phyloP scores from a whole-genome alignment of 257 asterid genomes.

The Solanum pennellii region DNA sequence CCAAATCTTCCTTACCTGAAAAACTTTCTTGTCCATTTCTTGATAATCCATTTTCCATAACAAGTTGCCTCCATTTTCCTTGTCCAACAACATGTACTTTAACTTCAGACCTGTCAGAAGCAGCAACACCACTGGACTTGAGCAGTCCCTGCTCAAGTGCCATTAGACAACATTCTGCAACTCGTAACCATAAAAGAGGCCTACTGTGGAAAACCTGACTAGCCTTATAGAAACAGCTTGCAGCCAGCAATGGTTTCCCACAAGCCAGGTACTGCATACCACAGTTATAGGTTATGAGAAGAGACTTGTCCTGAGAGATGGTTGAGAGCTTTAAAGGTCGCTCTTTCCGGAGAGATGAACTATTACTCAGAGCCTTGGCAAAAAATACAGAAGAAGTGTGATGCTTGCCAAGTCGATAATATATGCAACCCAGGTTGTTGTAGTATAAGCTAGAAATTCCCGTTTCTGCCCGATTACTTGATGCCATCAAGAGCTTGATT shows the following conservation, averaged over 20 bases:
- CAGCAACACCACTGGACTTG: constrained; percentile 17
- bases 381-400: constrained; percentile 61
- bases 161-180: constrained; percentile 88
- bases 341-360: constrained; percentile 44
- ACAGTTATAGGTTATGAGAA: constrained; percentile 57
- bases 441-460: constrained; percentile 66
- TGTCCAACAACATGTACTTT: constrained; percentile 58
- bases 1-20: constrained; percentile 20
- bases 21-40: constrained; percentile 14
- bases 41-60: constrained; percentile 24
- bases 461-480: constrained; percentile 37
- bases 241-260: constrained; percentile 77
- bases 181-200: constrained; percentile 79
- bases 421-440: constrained; percentile 87
- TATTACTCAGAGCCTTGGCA: constrained; percentile 55
- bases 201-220: constrained; percentile 38
- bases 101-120: constrained; percentile 32
- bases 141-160: constrained; percentile 68
- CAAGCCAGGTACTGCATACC: constrained; percentile 67
- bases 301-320: constrained; percentile 60
- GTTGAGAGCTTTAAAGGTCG: constrained; percentile 47
- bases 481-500: constrained; percentile 72
- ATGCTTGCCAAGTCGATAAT: constrained; percentile 60
- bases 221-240: constrained; percentile 59
- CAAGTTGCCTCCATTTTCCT: constrained; percentile 87